A percentile compares a stretch with the other conserved stretches of the same genome.
phyloP scores from a whole-genome alignment of 1,284 basidiomycete genomes.

The Crucibulum parvulum region DNA sequence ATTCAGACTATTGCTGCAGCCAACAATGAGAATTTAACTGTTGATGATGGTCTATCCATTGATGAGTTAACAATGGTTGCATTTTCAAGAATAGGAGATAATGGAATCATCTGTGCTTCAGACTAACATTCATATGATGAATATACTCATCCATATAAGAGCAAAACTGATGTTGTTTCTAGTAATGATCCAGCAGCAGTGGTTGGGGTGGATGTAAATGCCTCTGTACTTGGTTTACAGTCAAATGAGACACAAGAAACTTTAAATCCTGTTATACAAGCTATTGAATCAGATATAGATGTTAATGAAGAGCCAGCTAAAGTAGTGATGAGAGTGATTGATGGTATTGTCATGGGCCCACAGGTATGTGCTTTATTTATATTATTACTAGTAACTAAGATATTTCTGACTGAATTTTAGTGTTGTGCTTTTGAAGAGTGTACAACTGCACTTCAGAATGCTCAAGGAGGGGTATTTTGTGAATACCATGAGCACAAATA shows the following conservation, averaged over 20 bases:
- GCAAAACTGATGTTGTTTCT: constrained; percentile 14
- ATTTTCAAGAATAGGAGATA: constrained; percentile 21
- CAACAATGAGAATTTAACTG: not conserved
- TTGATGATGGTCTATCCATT: constrained; percentile 11
- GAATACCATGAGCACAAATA: constrained; percentile 15
- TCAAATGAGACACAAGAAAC: constrained; percentile 12
- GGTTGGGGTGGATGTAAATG: constrained; percentile 5
- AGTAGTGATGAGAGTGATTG: constrained; percentile 26
- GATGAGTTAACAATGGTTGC: constrained; percentile 22
- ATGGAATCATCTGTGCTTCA: constrained; percentile 19
- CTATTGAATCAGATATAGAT: not conserved
- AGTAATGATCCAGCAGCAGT: constrained; percentile 15
- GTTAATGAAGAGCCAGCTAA: not conserved
- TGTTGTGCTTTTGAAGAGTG: constrained; percentile 21
- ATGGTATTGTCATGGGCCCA: constrained; percentile 31
- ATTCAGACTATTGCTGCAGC: constrained; percentile 12
- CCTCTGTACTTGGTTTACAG: not conserved
- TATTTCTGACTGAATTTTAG: constrained; percentile 1
- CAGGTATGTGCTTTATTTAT: constrained; percentile 2
- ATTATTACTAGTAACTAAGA: not conserved
- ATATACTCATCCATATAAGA: constrained; percentile 27
- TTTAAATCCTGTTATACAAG: not conserved
- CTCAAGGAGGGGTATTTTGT: constrained; percentile 25
- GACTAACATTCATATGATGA: constrained; percentile 24
- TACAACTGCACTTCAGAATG: constrained; percentile 17